phyloP scores from a whole-genome alignment of 2,329 filamentous ascomycete genomes.

The Calonectria fujianensis region DNA sequence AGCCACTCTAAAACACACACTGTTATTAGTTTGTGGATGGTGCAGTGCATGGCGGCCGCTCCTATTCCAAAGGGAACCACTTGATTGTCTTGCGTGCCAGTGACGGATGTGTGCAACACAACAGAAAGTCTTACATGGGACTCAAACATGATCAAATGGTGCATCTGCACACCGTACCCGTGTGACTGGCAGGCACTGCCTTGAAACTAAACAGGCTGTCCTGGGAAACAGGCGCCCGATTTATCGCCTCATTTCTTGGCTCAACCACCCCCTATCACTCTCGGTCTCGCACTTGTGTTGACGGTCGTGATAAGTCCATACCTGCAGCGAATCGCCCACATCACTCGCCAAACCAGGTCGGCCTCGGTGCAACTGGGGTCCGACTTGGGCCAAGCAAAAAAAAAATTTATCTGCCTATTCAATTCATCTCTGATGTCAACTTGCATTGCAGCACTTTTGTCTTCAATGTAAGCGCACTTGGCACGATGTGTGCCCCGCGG shows the following conservation, averaged over 20 bases:
- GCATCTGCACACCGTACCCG: background rate
- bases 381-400: constrained; percentile 22
- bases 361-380: constrained; percentile 50
- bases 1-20: constrained; percentile 22
- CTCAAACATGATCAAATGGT: background rate
- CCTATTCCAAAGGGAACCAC: background rate
- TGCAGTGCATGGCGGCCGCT: constrained; percentile 32
- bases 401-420: background rate
- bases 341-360: background rate
- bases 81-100: constrained; percentile 1
- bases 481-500: background rate
- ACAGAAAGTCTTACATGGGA: background rate
- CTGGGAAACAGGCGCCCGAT: background rate
- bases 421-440: constrained; percentile 15
- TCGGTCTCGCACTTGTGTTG: background rate
- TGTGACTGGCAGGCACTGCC: background rate
- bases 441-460: background rate
- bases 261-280: background rate
- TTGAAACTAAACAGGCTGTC: background rate
- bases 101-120: constrained; percentile 1
- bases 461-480: constrained; percentile 7
- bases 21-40: background rate
- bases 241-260: background rate
- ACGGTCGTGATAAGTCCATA: background rate
- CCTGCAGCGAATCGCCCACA: background rate